Base-by-base conservation (phyloP, 2,329 filamentous ascomycete species). In the Claviceps sp. region DNA sequence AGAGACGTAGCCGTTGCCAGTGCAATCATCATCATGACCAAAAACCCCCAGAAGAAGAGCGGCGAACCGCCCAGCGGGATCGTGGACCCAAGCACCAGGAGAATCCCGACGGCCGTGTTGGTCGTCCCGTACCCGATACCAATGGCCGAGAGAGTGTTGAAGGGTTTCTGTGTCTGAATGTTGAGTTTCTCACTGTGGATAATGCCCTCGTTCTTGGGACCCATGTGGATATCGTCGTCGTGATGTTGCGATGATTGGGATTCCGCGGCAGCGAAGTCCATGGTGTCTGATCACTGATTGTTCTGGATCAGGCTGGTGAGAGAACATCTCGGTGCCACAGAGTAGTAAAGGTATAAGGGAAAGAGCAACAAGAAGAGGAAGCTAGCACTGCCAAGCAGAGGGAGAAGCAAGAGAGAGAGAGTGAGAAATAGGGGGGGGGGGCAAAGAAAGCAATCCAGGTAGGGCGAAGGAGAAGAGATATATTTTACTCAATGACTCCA, bases 121-220 rank as follows among this genome's bases (percentile, higher is more conserved):
- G 59, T 61, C 8, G 57, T 58, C 17, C 59, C 58, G 44, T 61
- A 61, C 34, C 59, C 60, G 42, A 60, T 59, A 20, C 60, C 60
- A 2, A 63, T 51, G 2, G 60, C 60, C 0, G 61, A 63, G 0
- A 62, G 52, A 0, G 58, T 62, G 1, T 51, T 61, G 54, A 63
- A 56, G 46, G 40, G 62, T 68, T 50, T 75, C 68, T 56, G 50
- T 7, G 54, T 57, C 49, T 60, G 61, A 16, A 58, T 37, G 3
- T 54, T 60, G 26, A 57, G 44, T 17, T 60, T 50, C 9, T 55
- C 57, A 14, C 56, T 49, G 16, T 20, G 34, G 4, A 59, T 45
- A 56, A 49, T 23, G 22, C 47, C 37, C 5, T 47, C 44, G 50
- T 17, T 23, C 14, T 38, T 36, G 42, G 37, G 45, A 37, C 43